Evolutionary conservation across 805 yeast genomes (phyloP).

Genomic region (Zygoascus bituminiphila): DNA sequence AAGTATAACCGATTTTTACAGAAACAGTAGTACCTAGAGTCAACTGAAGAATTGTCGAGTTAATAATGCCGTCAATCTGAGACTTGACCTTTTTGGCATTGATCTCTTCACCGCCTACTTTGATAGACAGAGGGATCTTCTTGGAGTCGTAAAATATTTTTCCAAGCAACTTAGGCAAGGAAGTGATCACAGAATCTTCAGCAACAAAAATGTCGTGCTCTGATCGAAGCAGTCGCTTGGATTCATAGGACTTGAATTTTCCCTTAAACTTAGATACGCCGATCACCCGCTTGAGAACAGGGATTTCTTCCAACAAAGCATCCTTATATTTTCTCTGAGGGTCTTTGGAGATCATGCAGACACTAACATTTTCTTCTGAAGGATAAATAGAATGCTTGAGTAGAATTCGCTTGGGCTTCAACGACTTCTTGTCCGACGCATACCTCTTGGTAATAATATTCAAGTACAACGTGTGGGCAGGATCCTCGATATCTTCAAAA

Average conservation of each 20-base stretch:
- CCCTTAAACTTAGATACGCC: conserved; percentile 72
- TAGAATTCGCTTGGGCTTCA: conserved; percentile 35
- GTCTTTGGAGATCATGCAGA: conserved; percentile 68
- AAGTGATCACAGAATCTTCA: conserved; percentile 73
- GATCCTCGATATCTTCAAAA: conserved; percentile 46
- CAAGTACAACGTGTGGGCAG: conserved; percentile 41
- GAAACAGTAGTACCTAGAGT: conserved; percentile 67
- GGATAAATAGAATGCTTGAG: conserved; percentile 39
- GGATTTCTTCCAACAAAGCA: conserved; percentile 19
- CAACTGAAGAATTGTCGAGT: conserved; percentile 52
- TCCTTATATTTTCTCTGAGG: conserved; percentile 38
- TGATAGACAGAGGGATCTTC: conserved; percentile 57
- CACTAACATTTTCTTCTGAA: conserved; percentile 38
- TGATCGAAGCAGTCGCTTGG: conserved; percentile 62
- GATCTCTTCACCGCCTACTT: conserved; percentile 27
- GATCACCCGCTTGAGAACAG: conserved; percentile 42
- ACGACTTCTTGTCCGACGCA: conserved; percentile 46
- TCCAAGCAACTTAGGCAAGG: conserved; percentile 78
- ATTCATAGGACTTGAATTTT: conserved; percentile 80
- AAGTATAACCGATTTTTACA: conserved; percentile 53
- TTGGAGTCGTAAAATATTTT: conserved; percentile 59
- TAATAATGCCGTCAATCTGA: conserved; percentile 50
- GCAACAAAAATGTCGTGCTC: conserved; percentile 72
- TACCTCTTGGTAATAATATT: conserved; percentile 59
- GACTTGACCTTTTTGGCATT: conserved; percentile 45